Evolutionary conservation across 1,284 basidiomycete genomes (phyloP), one percentile per base, ranked within the genome.

Genomic region (Cyathus olla): DNA sequence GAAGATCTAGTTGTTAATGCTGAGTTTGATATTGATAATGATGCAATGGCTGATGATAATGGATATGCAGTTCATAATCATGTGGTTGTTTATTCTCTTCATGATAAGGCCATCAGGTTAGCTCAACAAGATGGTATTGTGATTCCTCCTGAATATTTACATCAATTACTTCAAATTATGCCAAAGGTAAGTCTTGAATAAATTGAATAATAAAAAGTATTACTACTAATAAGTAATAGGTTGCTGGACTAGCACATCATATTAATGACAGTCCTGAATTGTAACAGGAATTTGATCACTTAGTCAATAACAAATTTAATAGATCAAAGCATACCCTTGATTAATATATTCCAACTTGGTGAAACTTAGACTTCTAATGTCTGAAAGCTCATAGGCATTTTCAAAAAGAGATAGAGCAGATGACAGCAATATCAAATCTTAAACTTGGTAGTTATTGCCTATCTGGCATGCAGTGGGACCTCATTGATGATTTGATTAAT

Each of bases 281-380:
- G 17, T 47, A 60, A 13, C 62, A 66, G 35, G 59, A 65, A 46
- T 66, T 69, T 60, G 65, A 67, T 21, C 59, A 59, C n/a, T 54
- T 69, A 21, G 59, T 69, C 31, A 54, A n/a, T 35, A 61, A 44
- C 9, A 40, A 29, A 39, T 55, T 27, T 44, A 57, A 19, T 29
- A 57, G 24, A 59, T 59, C 15, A 31, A 39, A 31, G 47, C 44
- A 28, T 3, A 42, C 53, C 40, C 60, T 67, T 40, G 28, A 37
- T 35, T 40, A 48, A 19, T 50, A 47, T 31, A 62, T 66, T 49
- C 59, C 64, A 50, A 66, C 62, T 6, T 49, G 27, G 5, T 66
- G 61, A 58, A 62, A 57, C 40, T 62, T 53, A 19, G 61, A 62
- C 49, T 48, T 56, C n/a, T 39, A 27, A 17, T 62, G 54, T 29